These are phyloP conservation scores for Diplocarpon rosae DNA, from an alignment of 2,329 filamentous ascomycete genomes.

Conservation along the genomic window DNA sequence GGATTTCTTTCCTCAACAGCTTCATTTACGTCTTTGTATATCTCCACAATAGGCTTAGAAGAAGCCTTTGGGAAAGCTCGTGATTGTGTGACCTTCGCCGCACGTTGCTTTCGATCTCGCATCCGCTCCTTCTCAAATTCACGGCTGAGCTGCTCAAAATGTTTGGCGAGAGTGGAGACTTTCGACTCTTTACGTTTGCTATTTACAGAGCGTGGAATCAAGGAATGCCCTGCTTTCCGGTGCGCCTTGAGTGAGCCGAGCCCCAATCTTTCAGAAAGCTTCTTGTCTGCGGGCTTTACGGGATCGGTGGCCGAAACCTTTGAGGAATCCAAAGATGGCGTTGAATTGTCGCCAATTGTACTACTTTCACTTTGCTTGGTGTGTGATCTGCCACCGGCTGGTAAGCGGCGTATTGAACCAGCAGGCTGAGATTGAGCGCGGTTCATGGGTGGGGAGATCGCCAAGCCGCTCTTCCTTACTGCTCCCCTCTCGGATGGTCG, in stretches of 20 bases:
- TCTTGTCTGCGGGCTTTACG: slow-evolving; percentile 44
- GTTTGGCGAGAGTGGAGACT: slow-evolving; percentile 84
- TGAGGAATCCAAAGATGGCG: slow-evolving; percentile 16
- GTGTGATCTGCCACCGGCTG: slow-evolving; percentile 16
- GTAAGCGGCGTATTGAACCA: slow-evolving; percentile 23
- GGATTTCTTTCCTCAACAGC: slow-evolving; percentile 73
- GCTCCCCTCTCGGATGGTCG: slow-evolving; percentile 23
- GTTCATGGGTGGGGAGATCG: slow-evolving; percentile 24
- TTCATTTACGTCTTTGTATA: slow-evolving; percentile 88
- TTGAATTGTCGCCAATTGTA: slow-evolving; percentile 8
- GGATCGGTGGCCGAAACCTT: slow-evolving; percentile 21
- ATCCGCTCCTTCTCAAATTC: slow-evolving; percentile 85
- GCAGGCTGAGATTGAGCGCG: slow-evolving; percentile 28
- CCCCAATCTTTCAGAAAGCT: slow-evolving; percentile 62
- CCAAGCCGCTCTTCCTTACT: slow-evolving; percentile 17
- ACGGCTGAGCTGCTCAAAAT: slow-evolving; percentile 91
- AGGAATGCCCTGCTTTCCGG: slow-evolving; percentile 50
- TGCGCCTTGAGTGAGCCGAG: slow-evolving; percentile 52
- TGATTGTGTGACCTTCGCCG: slow-evolving; percentile 62
- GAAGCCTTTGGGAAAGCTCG: slow-evolving; percentile 81
- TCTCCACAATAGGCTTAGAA: slow-evolving; percentile 91
- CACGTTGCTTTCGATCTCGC: slow-evolving; percentile 70
- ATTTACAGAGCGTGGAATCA: slow-evolving; percentile 80
- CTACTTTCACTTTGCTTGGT: slow-evolving; percentile 17
- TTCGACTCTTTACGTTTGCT: slow-evolving; percentile 58